A percentile compares a stretch with the other conserved stretches of the same genome.
Conservation (phyloP, 306 rosid genomes). For the Abrus precatorius region DNA sequence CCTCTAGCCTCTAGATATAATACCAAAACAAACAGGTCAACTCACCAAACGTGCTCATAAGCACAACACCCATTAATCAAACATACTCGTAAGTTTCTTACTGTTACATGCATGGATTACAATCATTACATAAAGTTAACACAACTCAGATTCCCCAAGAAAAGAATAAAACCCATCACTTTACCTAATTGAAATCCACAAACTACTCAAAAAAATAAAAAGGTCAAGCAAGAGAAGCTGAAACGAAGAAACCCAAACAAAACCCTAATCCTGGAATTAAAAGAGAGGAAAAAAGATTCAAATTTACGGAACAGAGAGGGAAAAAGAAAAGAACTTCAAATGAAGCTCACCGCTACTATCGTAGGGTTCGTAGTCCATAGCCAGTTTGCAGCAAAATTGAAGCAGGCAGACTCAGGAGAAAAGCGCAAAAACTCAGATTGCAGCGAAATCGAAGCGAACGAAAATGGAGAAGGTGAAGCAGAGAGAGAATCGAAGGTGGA, state of each 20-base stretch:
- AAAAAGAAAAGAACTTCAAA: slow-evolving; percentile 21
- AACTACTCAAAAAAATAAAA: slow-evolving; percentile 23
- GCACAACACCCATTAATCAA: background rate
- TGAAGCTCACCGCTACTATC: slow-evolving; percentile 90
- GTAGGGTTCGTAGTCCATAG: slow-evolving; percentile 95
- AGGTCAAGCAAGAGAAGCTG: background rate
- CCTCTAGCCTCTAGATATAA: background rate
- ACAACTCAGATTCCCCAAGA: slow-evolving; percentile 24
- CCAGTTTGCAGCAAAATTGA: slow-evolving; percentile 58
- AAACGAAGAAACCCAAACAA: slow-evolving; percentile 31
- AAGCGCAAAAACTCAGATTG: background rate
- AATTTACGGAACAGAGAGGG: slow-evolving; percentile 31
- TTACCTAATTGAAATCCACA: slow-evolving; percentile 28
- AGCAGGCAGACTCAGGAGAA: slow-evolving; percentile 23
- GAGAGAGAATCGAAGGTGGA: slow-evolving; percentile 14
- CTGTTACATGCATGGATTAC: background rate
- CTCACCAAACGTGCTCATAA: background rate
- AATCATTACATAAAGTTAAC: background rate
- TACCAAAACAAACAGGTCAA: slow-evolving; percentile 20
- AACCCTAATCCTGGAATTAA: slow-evolving; percentile 46
- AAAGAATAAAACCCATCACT: slow-evolving; percentile 27
- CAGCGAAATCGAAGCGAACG: slow-evolving; percentile 29
- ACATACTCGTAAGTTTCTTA: slow-evolving; percentile 14
- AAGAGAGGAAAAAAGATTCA: slow-evolving; percentile 4
- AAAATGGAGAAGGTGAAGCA: background rate